Base-by-base conservation (phyloP, 805 yeast species). In the Starmerella sp. region DNA sequence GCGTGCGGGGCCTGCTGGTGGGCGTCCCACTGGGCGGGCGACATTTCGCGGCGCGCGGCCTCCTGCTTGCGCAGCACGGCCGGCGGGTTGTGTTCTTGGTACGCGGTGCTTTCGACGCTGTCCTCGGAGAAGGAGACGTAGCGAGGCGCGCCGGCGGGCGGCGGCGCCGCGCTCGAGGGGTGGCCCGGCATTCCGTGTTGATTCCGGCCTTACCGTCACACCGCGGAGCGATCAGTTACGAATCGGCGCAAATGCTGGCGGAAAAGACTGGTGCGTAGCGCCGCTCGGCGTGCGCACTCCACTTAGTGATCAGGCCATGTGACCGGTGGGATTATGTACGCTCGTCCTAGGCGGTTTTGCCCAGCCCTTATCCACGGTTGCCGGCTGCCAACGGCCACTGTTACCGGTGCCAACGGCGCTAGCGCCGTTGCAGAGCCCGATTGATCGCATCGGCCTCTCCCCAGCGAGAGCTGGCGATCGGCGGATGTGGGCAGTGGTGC, bases 31-130 rank as follows among this genome's bases (percentile, higher is more conserved):
- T 37, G 48, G 5, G 48, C 9, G 17, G 53, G 57, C 32, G 60
- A 49, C 48, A 38, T 45, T 34, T 60, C 62, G 5, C 60, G 51
- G 15, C 64, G 60, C 15, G 62, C 60, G 3, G 65, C 63, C 43
- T 57, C 61, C 37, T 54, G 57, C 34, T 57, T 57, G 29, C 66
- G 57, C 34, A 63, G 55, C 22, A 63, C 57, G 5, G 65, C 54
- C 5, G 66, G 66, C 37, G 66, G 66, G 42, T 63, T 62, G 45
- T 63, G 66, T 46, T 63, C 66, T 22, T 60, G 60, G 54, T 63
- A 61, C 13, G 66, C 66, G 14, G 59, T 55, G 39, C 61, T 57
- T 29, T 54, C 62, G 45, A 43, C 57, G 42, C 58, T 53, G 15
- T 54, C 57, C 17, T 38, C 39, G 17, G 60, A 57, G 36, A 63